Percentiles rank a stretch among this genome's conserved stretches.
Conservation (phyloP, 2,329 filamentous ascomycete species). For the Cordyceps javanica region DNA sequence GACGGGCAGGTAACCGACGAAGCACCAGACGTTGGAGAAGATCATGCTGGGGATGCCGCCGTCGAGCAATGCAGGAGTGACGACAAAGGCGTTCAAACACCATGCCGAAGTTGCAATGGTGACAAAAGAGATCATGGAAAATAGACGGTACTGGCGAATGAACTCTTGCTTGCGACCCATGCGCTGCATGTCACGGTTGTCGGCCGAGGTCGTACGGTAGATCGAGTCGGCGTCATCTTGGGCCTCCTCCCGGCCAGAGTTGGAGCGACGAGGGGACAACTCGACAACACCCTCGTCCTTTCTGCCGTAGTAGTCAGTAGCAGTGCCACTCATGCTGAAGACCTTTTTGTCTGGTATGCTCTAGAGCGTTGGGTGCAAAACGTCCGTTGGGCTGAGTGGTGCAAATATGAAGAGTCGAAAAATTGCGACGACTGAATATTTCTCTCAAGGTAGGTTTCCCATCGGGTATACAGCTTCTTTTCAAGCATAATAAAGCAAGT, state of each 20-base stretch:
- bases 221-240: background rate
- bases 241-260: background rate
- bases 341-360: background rate
- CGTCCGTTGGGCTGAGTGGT: background rate
- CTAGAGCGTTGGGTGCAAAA: background rate
- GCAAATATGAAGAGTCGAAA: too few relatives aligned
- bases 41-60: constrained; percentile 12
- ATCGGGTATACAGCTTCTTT: too few relatives aligned
- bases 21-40: constrained; percentile 11
- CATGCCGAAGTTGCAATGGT: constrained; percentile 8
- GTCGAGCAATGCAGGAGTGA: constrained; percentile 10
- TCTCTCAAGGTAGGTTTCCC: too few relatives aligned
- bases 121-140: constrained; percentile 12
- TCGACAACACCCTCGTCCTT: background rate
- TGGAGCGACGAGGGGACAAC: background rate
- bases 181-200: constrained; percentile 7
- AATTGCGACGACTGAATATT: too few relatives aligned
- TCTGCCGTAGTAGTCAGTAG: background rate
- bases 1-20: constrained; percentile 7
- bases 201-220: constrained; percentile 1
- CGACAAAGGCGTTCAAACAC: constrained; percentile 1
- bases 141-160: constrained; percentile 10
- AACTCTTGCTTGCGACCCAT: constrained; percentile 12
- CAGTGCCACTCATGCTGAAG: background rate
- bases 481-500: too few relatives aligned